A percentile compares a stretch with the other conserved stretches of the same genome.
Evolutionary conservation across 805 yeast species (phyloP).

Genomic region (Candida morakotiae): DNA sequence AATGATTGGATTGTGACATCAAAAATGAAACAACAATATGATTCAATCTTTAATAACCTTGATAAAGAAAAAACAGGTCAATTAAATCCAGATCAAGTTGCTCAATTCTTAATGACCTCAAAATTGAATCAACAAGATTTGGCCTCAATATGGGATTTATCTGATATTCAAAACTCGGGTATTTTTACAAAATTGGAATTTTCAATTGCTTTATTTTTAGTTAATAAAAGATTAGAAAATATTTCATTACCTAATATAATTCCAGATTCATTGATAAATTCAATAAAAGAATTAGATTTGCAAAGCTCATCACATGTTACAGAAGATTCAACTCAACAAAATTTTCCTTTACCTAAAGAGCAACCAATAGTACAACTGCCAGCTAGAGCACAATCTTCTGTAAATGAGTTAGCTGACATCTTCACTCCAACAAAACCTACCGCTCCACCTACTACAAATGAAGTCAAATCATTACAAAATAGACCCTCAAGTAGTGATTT

Average conservation of each 20-base stretch:
- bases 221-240: slow-evolving; percentile 81
- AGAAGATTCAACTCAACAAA: background rate
- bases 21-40: slow-evolving; percentile 73
- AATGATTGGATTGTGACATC: slow-evolving; percentile 66
- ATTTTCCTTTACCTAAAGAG: background rate
- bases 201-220: slow-evolving; percentile 89
- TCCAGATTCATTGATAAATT: slow-evolving; percentile 56
- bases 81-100: slow-evolving; percentile 76
- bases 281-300: slow-evolving; percentile 17
- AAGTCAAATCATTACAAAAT: slow-evolving; percentile 15
- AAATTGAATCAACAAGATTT: slow-evolving; percentile 78
- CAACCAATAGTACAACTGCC: background rate
- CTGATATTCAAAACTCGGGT: slow-evolving; percentile 86
- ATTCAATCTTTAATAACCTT: slow-evolving; percentile 69
- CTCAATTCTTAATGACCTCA: slow-evolving; percentile 84
- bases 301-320: slow-evolving; percentile 3
- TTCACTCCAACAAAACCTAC: slow-evolving; percentile 17
- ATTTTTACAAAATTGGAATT: slow-evolving; percentile 77
- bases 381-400: slow-evolving; percentile 43
- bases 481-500: slow-evolving; percentile 34
- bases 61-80: slow-evolving; percentile 63
- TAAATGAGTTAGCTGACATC: slow-evolving; percentile 62
- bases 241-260: slow-evolving; percentile 70
- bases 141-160: slow-evolving; percentile 91
- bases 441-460: slow-evolving; percentile 15